Evolutionary conservation across 257 asterid species (phyloP), one percentile per base, ranked within the genome.

Genomic region (Rubia yunnanensis): DNA sequence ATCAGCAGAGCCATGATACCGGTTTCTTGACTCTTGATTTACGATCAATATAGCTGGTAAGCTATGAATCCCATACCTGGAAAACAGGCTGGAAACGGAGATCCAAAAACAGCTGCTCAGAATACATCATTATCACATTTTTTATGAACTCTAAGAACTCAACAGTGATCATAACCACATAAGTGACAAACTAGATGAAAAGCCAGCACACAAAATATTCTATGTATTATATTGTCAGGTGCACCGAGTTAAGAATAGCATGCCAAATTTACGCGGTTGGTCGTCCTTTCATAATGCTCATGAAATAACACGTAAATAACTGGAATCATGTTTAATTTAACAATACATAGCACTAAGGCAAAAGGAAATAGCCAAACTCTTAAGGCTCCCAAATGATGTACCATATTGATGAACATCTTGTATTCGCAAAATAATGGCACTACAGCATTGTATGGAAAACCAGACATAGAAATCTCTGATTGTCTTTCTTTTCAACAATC

Each of bases 41-140:
- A 76, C 77, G 32, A 88, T 74, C 53, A 84, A 74, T 49, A 85
- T 74, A 3, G 95, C 77, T 10, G 95, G 95, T 20, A 88, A 68
- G 70, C 88, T 85, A 80, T 85, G 91, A 70, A 88, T 73, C 62
- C 96, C 96, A 65, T 82, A 77, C 77, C 82, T 76, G 20, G 96
- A 88, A 60, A 85, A 83, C 72, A 84, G 77, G 66, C 96, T 88
- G 95, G 73, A 73, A 60, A 57, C 18, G 30, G 68, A 17, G 41
- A 67, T 49, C 46, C 70, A 69, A 26, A 73, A 63, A 49, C 44
- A 70, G 63, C 63, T 69, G 56, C 58, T 55, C 35, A 54, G 69
- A 7, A 57, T 63, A 64, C 41, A 34, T 60, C 39, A 50, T 63
- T 66, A 57, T 53, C 63, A 27, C 52, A 35, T 31, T 22, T 9